Conservation (phyloP, 2,329 filamentous ascomycete genomes). For the Teratosphaeria gauchensis region DNA sequence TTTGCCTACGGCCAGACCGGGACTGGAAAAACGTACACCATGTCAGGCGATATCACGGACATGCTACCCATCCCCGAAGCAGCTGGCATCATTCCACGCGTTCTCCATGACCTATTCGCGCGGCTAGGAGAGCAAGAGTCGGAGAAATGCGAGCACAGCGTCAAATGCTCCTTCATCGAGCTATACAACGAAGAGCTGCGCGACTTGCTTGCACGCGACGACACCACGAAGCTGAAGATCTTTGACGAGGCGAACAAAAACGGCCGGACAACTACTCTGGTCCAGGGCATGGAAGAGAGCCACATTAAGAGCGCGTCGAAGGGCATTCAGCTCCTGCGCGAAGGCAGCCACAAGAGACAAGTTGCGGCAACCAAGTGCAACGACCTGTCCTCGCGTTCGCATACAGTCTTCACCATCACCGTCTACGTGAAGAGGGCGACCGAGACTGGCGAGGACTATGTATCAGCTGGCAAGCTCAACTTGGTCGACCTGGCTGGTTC, state of each 20-base stretch:
- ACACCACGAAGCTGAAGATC: conserved; percentile 81
- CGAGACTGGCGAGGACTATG: conserved; percentile 78
- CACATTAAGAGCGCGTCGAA: conserved; percentile 78
- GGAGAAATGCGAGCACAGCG: conserved; percentile 68
- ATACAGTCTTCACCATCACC: conserved; percentile 95
- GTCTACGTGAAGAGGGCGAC: conserved; percentile 75
- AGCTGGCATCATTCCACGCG: conserved; percentile 90
- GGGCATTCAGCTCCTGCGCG: conserved; percentile 79
- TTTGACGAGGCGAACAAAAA: conserved; percentile 84
- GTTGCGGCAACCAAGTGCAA: conserved; percentile 99
- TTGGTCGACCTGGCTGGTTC: conserved; percentile 93
- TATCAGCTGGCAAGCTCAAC: conserved; percentile 89
- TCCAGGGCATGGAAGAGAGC: conserved; percentile 96
- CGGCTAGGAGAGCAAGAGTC: conserved; percentile 61
- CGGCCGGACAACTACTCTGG: conserved; percentile 73
- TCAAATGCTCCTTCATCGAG: conserved; percentile 98
- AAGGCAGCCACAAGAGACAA: conserved; percentile 86
- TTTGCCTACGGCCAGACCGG: conserved; percentile 98
- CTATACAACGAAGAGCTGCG: conserved; percentile 96
- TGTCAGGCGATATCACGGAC: conserved; percentile 95
- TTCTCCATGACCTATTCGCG: conserved; percentile 75
- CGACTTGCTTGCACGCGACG: conserved; percentile 75
- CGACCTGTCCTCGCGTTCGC: conserved; percentile 90
- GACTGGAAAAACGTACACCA: conserved; percentile 97
- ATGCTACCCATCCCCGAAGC: conserved; percentile 81